Base-by-base conservation (phyloP, 2,329 filamentous ascomycete genomes). In the Exophiala oligosperma region DNA sequence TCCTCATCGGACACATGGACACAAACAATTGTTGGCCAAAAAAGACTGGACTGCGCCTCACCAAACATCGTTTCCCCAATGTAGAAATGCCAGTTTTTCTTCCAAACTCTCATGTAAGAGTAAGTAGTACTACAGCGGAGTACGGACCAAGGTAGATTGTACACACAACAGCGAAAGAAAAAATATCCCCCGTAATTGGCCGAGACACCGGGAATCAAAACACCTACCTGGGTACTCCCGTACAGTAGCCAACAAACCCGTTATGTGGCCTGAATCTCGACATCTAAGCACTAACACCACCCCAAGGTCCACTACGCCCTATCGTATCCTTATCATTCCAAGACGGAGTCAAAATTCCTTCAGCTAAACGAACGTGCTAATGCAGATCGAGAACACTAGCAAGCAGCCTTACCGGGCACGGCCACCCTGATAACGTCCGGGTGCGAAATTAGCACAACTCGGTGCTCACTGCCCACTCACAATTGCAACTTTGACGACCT, bases 391-490 rank as follows among this genome's bases (percentile, higher is more conserved):
- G 40, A 32, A 17, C 17, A 17, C 17, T 17, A 17, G 17, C 17
- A 17, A 17, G 26, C 46, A 48, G 46, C 56, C 56, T 26, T 59
- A 54, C 43, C 35, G 40, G 14, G 37, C 24, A 54, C 43, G 55
- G 35, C 53, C 17, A 17, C 17, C 17, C 17, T 17, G 17, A 17
- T 17, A 17, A 17, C 17, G 17, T 17, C 17, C 17, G 17, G 17
- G 17, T 17, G 17, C 51, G 49, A 54, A 59, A 57, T 59, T 62
- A 62, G 60, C 56, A 59, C 50, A 54, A 38, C 46, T 50, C 29
- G 38, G 24, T 17, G 17, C 17, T 54, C 60, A 59, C 56, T 57
- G 60, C 56, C 60, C 60, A 59, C 49, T 62, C 29, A 49, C 14
- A 46, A 48, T 12, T 59, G 53, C 51, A 54, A 57, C 49, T 17